These are phyloP conservation scores for Apodospora peruviana DNA, from an alignment of 495 filamentous ascomycete species.

Conservation along the genomic window DNA sequence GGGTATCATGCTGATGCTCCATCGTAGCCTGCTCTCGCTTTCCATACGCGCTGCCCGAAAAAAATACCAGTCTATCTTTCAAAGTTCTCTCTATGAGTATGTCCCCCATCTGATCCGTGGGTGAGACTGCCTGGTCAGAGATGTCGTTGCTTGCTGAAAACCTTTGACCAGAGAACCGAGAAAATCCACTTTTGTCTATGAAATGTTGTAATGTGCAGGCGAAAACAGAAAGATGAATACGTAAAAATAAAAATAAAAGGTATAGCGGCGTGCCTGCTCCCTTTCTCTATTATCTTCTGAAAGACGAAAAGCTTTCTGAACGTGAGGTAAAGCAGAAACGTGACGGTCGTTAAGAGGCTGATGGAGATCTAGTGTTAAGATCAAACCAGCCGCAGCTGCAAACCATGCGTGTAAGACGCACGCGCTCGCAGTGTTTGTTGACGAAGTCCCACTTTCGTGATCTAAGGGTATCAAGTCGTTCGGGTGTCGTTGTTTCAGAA, in stretches of 20 bases:
- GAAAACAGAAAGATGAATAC: constrained; percentile 25
- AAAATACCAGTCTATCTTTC: constrained; percentile 38
- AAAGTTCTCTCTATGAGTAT: constrained; percentile 23
- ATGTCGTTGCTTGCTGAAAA: constrained; percentile 13
- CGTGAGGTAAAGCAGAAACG: constrained; percentile 36
- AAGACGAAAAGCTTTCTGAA: constrained; percentile 37
- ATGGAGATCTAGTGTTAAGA: constrained; percentile 28
- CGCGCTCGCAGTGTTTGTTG: constrained; percentile 17
- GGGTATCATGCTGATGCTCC: constrained; percentile 36
- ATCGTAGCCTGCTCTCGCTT: constrained; percentile 18
- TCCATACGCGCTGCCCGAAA: constrained; percentile 35
- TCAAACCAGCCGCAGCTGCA: constrained; percentile 26
- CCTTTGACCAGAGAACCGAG: constrained; percentile 43
- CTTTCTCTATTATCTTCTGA: constrained; percentile 29
- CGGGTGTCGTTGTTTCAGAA: constrained; percentile 14
- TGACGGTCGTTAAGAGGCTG: constrained; percentile 32
- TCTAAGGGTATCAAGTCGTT: constrained; percentile 42
- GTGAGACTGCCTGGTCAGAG: constrained; percentile 16
- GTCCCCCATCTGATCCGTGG: constrained; percentile 19
- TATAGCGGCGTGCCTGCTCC: constrained; percentile 32
- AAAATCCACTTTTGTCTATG: constrained; percentile 61
- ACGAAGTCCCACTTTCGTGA: constrained; percentile 23
- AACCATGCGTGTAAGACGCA: constrained; percentile 20
- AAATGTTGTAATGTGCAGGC: constrained; percentile 30
- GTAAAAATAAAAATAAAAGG: constrained; percentile 20